Conservation (phyloP, 2,329 filamentous ascomycete genomes). For the Emergomyces pasteurianus region DNA sequence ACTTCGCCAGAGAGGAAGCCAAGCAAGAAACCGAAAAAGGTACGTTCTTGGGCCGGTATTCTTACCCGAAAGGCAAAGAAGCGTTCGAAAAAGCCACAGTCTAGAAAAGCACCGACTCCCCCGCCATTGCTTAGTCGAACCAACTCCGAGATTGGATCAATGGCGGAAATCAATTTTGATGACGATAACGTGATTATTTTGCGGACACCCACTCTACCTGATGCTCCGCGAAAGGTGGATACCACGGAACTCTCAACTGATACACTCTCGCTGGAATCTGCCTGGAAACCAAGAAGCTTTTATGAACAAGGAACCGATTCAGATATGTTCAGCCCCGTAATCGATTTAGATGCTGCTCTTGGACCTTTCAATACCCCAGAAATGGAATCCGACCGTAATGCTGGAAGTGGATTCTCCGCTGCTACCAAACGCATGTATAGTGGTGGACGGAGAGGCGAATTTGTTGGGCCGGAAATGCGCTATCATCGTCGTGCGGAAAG, state of each 20-base stretch:
- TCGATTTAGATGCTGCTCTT: conserved; percentile 87
- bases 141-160: conserved; percentile 30
- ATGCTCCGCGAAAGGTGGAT: conserved; percentile 16
- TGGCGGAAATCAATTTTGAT: conserved; percentile 37
- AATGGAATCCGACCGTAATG: conserved; percentile 22
- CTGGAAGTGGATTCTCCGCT: conserved; percentile 27
- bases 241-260: conserved; percentile 10
- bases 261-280: conserved; percentile 20
- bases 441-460: conserved; percentile 35
- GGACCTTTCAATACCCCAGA: conserved; percentile 73
- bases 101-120: conserved; percentile 30
- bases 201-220: conserved; percentile 30
- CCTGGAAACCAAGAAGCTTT: conserved; percentile 34
- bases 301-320: conserved; percentile 39
- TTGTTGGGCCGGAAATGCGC: conserved; percentile 37
- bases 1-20: conserved; percentile 21
- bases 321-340: conserved; percentile 64
- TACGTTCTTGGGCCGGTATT: conserved; percentile 51
- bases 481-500: conserved; percentile 40
- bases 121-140: conserved; percentile 32
- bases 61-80: conserved; percentile 39
- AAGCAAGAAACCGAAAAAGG: conserved; percentile 55
- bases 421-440: conserved; percentile 37
- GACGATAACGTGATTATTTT: conserved; percentile 39
- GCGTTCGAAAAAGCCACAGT: conserved; percentile 31